Conservation (phyloP, 108 stramenopile species). For the Hondaea fermentalgiana region DNA sequence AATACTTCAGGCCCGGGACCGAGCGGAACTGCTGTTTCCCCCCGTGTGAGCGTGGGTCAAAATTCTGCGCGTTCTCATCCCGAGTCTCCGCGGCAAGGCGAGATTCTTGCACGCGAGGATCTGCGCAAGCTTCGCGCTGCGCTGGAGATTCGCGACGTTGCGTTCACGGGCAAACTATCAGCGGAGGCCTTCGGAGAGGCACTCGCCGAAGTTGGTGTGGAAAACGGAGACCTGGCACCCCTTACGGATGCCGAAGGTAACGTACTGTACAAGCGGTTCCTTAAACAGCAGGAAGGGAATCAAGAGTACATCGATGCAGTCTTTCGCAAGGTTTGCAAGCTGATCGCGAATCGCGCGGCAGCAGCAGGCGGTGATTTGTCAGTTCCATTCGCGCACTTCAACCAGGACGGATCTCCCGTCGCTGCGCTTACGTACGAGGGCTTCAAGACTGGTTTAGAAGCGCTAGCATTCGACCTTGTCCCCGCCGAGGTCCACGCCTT, state of each 20-base stretch:
- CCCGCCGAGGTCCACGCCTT: not conserved
- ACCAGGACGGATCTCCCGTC: not conserved
- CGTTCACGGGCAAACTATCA: not conserved
- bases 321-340: not conserved
- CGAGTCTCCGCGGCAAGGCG: not conserved
- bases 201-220: not conserved
- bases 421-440: not conserved
- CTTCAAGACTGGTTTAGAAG: slow-evolving; percentile 3
- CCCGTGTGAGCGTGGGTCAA: no score
- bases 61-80: not conserved
- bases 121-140: not conserved
- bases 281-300: not conserved
- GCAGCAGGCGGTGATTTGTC: not conserved
- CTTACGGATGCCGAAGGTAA: not conserved
- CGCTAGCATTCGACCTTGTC: slow-evolving; percentile 13
- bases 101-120: not conserved
- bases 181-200: not conserved
- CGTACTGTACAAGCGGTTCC: not conserved
- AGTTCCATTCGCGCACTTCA: slow-evolving; percentile 10
- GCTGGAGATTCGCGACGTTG: not conserved
- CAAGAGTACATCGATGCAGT: not conserved
- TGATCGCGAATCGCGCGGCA: not conserved
- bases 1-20: not conserved
- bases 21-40: not conserved
- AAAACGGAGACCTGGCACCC: not conserved